phyloP scores from a whole-genome alignment of 129 eudicot species.

The Lonicera japonica region DNA sequence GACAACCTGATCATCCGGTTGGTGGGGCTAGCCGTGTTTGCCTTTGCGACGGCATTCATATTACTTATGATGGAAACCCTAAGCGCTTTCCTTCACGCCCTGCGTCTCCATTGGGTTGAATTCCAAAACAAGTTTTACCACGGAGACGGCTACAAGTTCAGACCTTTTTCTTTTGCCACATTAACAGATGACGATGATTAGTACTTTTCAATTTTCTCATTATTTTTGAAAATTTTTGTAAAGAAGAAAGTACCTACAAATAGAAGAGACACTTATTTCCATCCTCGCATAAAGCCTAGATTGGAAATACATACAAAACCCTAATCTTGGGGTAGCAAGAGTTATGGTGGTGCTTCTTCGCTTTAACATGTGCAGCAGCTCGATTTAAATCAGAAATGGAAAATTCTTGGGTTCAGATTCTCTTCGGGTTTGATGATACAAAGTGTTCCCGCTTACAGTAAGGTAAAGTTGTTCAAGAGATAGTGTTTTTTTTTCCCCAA shows the following conservation, averaged over 20 bases:
- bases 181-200: conserved; percentile 84
- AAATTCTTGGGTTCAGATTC: conserved; percentile 25
- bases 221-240: conserved; percentile 6
- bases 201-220: neutral
- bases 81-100: conserved; percentile 95
- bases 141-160: conserved; percentile 89
- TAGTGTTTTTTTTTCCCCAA: conserved; percentile 7
- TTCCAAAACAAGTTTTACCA: conserved; percentile 84
- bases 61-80: conserved; percentile 96
- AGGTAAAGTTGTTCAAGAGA: conserved; percentile 7
- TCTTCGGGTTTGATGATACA: conserved; percentile 11
- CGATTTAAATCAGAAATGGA: conserved; percentile 32
- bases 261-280: conserved; percentile 2
- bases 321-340: conserved; percentile 34
- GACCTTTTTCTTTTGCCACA: conserved; percentile 80
- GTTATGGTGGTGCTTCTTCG: conserved; percentile 17
- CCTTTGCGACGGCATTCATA: conserved; percentile 92
- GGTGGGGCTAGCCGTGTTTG: conserved; percentile 85
- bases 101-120: conserved; percentile 99
- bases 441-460: conserved; percentile 16
- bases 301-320: neutral
- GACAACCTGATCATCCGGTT: conserved; percentile 65
- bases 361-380: conserved; percentile 30
- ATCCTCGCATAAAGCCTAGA: conserved; percentile 17
- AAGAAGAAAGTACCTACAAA: conserved; percentile 9